Evolutionary conservation across 805 yeast genomes (phyloP).

Genomic region (Ogataea sp.): DNA sequence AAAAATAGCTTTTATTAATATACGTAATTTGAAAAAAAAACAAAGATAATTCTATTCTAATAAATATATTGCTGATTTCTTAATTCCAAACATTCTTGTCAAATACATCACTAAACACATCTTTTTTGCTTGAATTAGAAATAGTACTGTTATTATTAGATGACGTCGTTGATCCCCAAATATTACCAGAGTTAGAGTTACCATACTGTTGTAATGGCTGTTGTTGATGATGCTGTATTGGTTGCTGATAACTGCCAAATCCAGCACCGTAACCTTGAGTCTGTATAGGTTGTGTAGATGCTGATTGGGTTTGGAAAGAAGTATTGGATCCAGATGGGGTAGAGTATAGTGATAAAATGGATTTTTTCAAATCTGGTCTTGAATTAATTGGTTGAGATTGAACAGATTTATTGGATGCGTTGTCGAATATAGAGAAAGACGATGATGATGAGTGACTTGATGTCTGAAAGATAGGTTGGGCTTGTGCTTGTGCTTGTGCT

Average conservation of each 20-base stretch:
- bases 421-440: conserved; percentile 3
- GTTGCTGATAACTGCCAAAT: too few species aligned
- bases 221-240: too few species aligned
- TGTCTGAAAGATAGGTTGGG: too few species aligned
- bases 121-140: conserved; percentile 12
- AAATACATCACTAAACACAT: conserved; percentile 18
- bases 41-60: neutral
- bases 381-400: conserved; percentile 14
- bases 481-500: neutral
- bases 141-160: conserved; percentile 5
- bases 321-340: conserved; percentile 18
- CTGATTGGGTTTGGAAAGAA: too few species aligned
- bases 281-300: too few species aligned
- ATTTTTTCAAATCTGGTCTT: conserved; percentile 85
- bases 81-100: conserved; percentile 23
- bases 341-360: conserved; percentile 82
- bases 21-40: too few species aligned
- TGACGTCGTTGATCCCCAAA: too few species aligned
- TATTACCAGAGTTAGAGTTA: too few species aligned
- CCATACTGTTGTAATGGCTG: neutral
- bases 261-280: too few species aligned
- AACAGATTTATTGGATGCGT: neutral
- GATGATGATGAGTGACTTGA: conserved; percentile 3
- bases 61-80: neutral
- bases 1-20: too few species aligned